Conservation (phyloP, 2,329 filamentous ascomycete genomes). For the Talaromyces sp. region DNA sequence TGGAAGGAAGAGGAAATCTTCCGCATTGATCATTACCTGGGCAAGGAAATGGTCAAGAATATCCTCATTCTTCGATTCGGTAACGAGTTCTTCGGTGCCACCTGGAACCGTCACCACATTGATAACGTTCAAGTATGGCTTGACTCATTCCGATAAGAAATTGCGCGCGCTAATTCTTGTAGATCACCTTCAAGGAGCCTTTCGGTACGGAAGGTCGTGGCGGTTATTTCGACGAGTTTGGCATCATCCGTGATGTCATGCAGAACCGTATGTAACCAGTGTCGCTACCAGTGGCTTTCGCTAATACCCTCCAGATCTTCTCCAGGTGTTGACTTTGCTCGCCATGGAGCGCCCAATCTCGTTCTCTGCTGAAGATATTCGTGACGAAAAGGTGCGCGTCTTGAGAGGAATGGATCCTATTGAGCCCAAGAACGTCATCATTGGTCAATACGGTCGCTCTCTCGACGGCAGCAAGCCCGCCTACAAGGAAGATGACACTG, state of each 20-base stretch:
- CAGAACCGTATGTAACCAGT: slow-evolving; percentile 80
- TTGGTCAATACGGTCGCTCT: slow-evolving; percentile 95
- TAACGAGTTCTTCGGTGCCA: slow-evolving; percentile 97
- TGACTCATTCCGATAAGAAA: background rate
- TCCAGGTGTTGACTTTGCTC: slow-evolving; percentile 91
- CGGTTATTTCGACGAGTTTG: slow-evolving; percentile 99
- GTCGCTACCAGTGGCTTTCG: too few species aligned
- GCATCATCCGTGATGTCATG: slow-evolving; percentile 99
- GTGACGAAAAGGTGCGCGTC: slow-evolving; percentile 95
- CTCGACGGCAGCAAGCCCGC: slow-evolving; percentile 93
- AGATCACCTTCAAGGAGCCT: slow-evolving; percentile 98
- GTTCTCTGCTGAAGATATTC: slow-evolving; percentile 96
- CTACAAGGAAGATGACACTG: slow-evolving; percentile 98
- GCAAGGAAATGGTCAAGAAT: slow-evolving; percentile 99
- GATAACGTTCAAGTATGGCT: slow-evolving; percentile 78
- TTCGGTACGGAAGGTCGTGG: slow-evolving; percentile 97
- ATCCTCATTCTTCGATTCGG: slow-evolving; percentile 96
- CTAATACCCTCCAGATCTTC: slow-evolving; percentile 58
- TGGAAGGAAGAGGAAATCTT: slow-evolving; percentile 99
- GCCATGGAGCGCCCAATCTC: slow-evolving; percentile 98
- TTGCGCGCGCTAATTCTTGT: slow-evolving; percentile 2
- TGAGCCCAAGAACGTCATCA: slow-evolving; percentile 99
- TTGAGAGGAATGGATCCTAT: slow-evolving; percentile 89
- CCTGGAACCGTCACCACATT: slow-evolving; percentile 99
- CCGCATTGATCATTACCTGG: slow-evolving; percentile 98